Evolutionary conservation across 495 filamentous ascomycete species (phyloP), one percentile per base, ranked within the genome.

Genomic region (Penicillium canescens): DNA sequence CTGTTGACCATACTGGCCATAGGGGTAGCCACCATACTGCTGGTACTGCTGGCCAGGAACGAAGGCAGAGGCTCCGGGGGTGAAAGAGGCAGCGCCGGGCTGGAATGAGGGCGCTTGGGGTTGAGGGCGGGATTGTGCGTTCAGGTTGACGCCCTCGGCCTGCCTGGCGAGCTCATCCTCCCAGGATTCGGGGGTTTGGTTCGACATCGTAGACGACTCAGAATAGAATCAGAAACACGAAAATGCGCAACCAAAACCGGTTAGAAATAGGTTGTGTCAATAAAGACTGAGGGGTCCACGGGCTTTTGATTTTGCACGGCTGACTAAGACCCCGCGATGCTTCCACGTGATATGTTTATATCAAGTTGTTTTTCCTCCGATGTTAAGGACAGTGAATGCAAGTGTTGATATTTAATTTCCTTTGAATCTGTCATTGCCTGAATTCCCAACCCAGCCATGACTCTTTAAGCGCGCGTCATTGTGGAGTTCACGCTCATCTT

Each of bases 101-200:
- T 59, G 46, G 64, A 79, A 69, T 6, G 75, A 50, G 59, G 76
- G 61, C 61, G 79, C 76, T 69, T 82, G 83, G 55, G 78, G 73
- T 67, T 85, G 84, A 37, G 92, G 68, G 59, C 90, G 91, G 69
- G 90, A 79, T 62, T 89, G 86, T 57, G 86, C 80, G 71, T 93
- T 92, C 67, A 87, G 81, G 50, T 90, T 84, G 57, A 96, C 84
- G 58, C 88, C 84, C 53, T 94, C 89, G 47, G 96, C 89, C 76
- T 96, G 90, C 42, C 84, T 87, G 35, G 90, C 85, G 66, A 91
- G 86, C 54, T 96, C 94, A 60, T 98, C 91, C 76, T 98, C 94
- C 94, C 94, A 98, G 16, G 89, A 93, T 55, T 96, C 91, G 42
- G 90, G 86, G 35, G 78, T 77, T 54, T 89, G 82, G 62, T 80